Base-by-base conservation (phyloP, 2,329 filamentous ascomycete species). In the Colletotrichum godetiae region DNA sequence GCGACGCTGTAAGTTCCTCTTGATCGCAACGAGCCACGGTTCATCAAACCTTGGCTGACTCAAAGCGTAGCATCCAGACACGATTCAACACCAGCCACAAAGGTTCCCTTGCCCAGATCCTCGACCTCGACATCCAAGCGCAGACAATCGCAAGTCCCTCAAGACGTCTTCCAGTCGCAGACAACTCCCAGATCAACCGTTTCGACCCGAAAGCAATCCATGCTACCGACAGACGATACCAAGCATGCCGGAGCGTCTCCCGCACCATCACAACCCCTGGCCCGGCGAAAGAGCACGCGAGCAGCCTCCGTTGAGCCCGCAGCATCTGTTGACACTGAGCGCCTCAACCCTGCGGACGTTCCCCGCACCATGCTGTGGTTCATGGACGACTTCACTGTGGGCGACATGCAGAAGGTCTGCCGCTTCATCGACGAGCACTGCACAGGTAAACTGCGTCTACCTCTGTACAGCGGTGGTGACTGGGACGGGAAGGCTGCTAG, bases 351-450 rank as follows among this genome's bases (percentile, higher is more conserved):
- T n/a, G 71, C 71, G 5, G 60, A 73, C 12, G 46, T 73, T 11
- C 67, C 70, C 31, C 67, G 71, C 12, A 73, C 71, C 49, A 73
- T 73, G 71, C 67, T 73, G 27, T 73, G 71, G 71, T 73, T 73
- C 46, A 73, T 73, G 71, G 71, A 73, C 15, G 71, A 73, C 56
- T 73, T 73, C 49, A 73, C 71, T 1, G 71, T 73, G 12, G 71
- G 71, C 29, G 71, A 73, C 31, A 73, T 73, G 71, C 71, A 73
- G 13, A 73, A 73, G 67, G 71, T 73, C 15, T 73, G 71, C 31
- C 71, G 71, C 49, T 73, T 73, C 13, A 73, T 73, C 15, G 71
- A 73, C 46, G 71, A 73, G 56, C 60, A 73, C 35, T 73, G 71
- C 61, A 66, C 67, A n/a, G 71, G 71, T 2, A 73, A 73, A 29